Evolutionary conservation across 2,329 filamentous ascomycete genomes (phyloP).

Genomic region (Fusarium siculi): DNA sequence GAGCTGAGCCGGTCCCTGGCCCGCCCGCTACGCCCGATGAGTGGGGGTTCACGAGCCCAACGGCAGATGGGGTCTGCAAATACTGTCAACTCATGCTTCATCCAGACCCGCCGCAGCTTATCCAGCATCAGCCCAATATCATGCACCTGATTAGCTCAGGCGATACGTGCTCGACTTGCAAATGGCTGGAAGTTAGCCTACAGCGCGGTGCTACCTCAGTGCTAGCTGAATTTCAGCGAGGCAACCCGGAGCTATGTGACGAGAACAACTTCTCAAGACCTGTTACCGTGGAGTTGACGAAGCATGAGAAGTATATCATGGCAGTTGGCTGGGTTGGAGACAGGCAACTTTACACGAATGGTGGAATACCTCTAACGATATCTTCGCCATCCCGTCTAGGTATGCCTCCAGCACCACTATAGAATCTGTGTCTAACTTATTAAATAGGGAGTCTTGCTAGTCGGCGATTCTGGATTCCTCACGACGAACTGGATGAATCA

Average conservation of each 20-base stretch:
- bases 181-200: slow-evolving; percentile 12
- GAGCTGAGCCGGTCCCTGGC: background rate
- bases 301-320: background rate
- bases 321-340: background rate
- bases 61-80: slow-evolving; percentile 2
- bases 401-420: accelerated
- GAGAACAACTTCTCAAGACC: background rate
- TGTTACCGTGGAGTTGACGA: background rate
- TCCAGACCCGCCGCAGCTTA: background rate
- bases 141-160: background rate
- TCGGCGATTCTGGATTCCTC: background rate
- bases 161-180: background rate
- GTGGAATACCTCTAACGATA: background rate
- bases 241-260: background rate
- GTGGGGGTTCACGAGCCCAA: background rate
- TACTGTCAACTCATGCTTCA: slow-evolving; percentile 5
- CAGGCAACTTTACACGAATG: background rate
- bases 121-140: background rate
- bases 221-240: background rate
- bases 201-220: background rate
- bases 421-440: accelerated
- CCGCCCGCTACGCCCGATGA: background rate
- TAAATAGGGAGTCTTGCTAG: background rate
- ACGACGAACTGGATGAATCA: background rate
- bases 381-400: background rate